These are phyloP conservation scores for Eremochloa ophiuroides DNA, from an alignment of 176 grass and related monocot species.

Conservation along the genomic window DNA sequence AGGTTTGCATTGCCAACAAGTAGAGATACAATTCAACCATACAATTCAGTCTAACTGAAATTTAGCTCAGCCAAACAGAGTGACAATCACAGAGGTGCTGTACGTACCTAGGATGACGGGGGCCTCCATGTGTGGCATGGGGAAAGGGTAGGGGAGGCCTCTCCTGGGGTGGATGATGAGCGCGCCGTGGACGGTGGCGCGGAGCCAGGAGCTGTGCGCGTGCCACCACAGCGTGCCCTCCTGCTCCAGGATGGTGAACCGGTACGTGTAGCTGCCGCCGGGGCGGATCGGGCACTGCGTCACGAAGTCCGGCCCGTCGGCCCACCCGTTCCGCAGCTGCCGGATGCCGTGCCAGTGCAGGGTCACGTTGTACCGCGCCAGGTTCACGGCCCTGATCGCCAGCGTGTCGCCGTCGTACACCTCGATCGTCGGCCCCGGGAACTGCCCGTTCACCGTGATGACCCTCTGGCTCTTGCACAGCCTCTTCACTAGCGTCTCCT, in stretches of 20 bases:
- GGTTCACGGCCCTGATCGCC: conserved; percentile 75
- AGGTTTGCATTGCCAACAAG: neutral
- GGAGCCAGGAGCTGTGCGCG: conserved; percentile 80
- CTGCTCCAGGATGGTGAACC: conserved; percentile 60
- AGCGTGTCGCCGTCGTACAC: conserved; percentile 70
- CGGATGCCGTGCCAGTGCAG: conserved; percentile 87
- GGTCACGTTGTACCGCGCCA: conserved; percentile 77
- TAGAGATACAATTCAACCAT: neutral
- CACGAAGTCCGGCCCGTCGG: conserved; percentile 59
- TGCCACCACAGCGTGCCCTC: conserved; percentile 95
- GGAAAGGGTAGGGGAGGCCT: conserved; percentile 59
- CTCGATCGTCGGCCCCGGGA: conserved; percentile 71
- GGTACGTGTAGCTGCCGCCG: conserved; percentile 68
- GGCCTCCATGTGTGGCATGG: conserved; percentile 53
- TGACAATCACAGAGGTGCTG: neutral
- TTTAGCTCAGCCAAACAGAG: no score
- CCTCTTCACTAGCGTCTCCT: conserved; percentile 70
- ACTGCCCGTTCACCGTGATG: conserved; percentile 83
- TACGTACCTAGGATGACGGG: conserved; percentile 59
- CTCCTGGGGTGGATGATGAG: conserved; percentile 69
- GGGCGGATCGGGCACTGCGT: conserved; percentile 73
- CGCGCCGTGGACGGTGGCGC: conserved; percentile 81
- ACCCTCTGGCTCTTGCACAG: conserved; percentile 74
- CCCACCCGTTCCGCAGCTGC: conserved; percentile 67
- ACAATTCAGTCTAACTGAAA: no score